phyloP scores from a whole-genome alignment of 2,329 filamentous ascomycete species.

The Microsporum audouinii region DNA sequence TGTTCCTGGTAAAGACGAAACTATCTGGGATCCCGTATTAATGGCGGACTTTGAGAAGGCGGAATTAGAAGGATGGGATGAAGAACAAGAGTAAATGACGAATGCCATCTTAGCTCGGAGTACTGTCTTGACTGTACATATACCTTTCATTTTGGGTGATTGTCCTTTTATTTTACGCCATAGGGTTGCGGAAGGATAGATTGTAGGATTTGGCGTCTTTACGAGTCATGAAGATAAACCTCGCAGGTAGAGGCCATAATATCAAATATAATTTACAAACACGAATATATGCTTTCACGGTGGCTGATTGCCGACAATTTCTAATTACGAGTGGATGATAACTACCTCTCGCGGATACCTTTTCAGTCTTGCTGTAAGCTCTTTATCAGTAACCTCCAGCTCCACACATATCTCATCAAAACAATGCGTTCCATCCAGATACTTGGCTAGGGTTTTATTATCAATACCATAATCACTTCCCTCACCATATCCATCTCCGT shows the following conservation, averaged over 20 bases:
- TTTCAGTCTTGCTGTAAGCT: slow-evolving; percentile 34
- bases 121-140: not conserved
- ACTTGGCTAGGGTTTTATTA: slow-evolving; percentile 29
- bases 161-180: not conserved
- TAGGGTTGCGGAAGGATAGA: not conserved
- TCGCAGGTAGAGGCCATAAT: not conserved
- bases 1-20: slow-evolving; percentile 57
- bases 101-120: not conserved
- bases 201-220: not conserved
- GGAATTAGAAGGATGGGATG: slow-evolving; percentile 72
- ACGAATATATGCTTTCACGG: not conserved
- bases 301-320: not conserved
- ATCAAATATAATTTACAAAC: not conserved
- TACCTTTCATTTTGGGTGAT: not conserved
- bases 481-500: slow-evolving; percentile 6
- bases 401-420: slow-evolving; percentile 43
- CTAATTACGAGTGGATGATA: slow-evolving; percentile 35
- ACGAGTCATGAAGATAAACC: not conserved
- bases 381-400: slow-evolving; percentile 37
- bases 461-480: slow-evolving; percentile 24
- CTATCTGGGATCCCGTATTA: slow-evolving; percentile 60
- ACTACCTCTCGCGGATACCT: slow-evolving; percentile 34
- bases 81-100: slow-evolving; percentile 52
- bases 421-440: slow-evolving; percentile 39
- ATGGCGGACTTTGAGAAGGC: slow-evolving; percentile 64